Base-by-base conservation (phyloP, 2,329 filamentous ascomycete species). In the Pseudomassariella vexata region DNA sequence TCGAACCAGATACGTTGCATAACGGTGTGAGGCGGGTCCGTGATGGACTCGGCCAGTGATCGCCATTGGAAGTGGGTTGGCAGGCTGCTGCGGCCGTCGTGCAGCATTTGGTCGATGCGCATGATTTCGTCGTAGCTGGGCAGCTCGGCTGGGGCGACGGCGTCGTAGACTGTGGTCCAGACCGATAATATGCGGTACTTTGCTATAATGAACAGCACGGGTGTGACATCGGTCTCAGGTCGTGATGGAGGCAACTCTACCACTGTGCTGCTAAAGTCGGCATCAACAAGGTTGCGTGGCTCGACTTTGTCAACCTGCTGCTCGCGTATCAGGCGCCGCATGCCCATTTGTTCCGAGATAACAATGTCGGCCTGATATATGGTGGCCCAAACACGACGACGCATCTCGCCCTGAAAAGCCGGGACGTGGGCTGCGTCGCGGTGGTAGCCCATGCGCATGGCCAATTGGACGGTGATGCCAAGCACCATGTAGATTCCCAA, bases 1-100 rank as follows among this genome's bases (percentile, higher is more conserved):
- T 73, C 63, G 15, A 76, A 47, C 24, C 66, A 70, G 38, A 72
- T 62, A 5, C 68, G 60, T 16, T 62, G 59, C 55, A 76, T 68
- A 19, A 77, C 62, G 7, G 70, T 42, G n/a, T 66, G 57, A 1
- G 68, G 56, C 1, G 65, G 50, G 30, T 75, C 68, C 3, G 60
- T 62, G 14, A 74, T 57, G 5, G 62, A 67, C 16, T 38, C 27
- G 2, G 35, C 18, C 9, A 50, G 41, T 2, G 47, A 37, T 6
- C 35, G 30, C 43, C 46, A 47, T 19, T 27, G 32, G 2, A 48
- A 30, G 20, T 29, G 32, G 7, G 21, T 19, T 5, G 50, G 50
- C 6, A 50, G 32, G 5, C 24, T 30, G 17, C 11, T 24, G 9
- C 31, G 19, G 3, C 43, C 36, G 4, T 41, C 31, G 3, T 36